Base-by-base conservation (phyloP, 179 eudicot species). In the Camellia oleifera region DNA sequence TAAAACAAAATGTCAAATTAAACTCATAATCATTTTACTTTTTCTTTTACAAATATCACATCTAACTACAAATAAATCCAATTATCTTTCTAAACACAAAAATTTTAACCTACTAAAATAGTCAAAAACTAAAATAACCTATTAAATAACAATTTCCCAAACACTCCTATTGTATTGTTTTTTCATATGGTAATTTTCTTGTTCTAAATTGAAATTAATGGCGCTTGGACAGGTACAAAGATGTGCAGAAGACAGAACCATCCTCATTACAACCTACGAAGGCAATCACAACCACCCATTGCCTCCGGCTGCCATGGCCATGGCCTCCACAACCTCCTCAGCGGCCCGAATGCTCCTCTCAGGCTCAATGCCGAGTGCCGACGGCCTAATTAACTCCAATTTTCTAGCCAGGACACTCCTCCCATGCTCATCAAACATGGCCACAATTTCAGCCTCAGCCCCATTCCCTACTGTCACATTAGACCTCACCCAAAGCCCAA, bases 391-490 rank as follows among this genome's bases (percentile, higher is more conserved):
- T 83, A 94, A 89, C 88, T 87, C 97, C 3, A 95, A 90, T 66
- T 90, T 89, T 86, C 84, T 94, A 42, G 91, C 94, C 17, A 86
- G 97, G 64, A 92, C 94, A 1, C 85, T 92, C 73, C 88, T 94
- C 75, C 93, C 99, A 45, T 90, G 90, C 81, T 90, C 97, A 32
- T 85, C 99, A 14, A 90, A 87, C 85, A 86, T 92, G 90, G 97
- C 98, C 3, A 89, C 98, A 17, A 95, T 95, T 12, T 95, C 99
- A 5, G 99, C 99, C 20, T 92, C 99, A 0, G 98, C 99, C 7
- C 99, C 98, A 6, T 95, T 94, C 48, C 99, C 99, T 26, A 95
- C 99, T 5, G 97, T 95, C 17, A 92, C 99, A 68, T 69, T 95
- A 46, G 99, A 95, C 92, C 83, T 95, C 4, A 95, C 99, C 7